A percentile compares a stretch with the other conserved stretches of the same genome.
phyloP scores from a whole-genome alignment of 2,329 filamentous ascomycete genomes.

The Leptographium wingfieldii region DNA sequence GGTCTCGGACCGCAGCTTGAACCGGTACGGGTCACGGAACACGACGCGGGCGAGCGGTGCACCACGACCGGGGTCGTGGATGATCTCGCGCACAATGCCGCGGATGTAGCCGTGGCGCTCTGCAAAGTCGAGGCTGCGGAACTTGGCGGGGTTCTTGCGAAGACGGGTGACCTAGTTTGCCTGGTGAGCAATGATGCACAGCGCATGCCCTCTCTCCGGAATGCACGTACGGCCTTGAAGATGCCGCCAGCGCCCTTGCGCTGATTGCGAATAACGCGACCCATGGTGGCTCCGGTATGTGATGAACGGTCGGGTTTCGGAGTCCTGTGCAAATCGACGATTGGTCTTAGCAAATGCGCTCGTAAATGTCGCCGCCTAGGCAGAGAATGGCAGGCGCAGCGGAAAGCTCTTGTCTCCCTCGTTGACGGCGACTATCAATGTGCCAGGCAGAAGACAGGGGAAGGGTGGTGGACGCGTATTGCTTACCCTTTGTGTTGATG shows the following conservation, averaged over 20 bases:
- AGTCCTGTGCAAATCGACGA: slow-evolving; percentile 5
- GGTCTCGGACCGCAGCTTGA: slow-evolving; percentile 95
- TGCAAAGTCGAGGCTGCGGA: slow-evolving; percentile 91
- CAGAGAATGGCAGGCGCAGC: neutral
- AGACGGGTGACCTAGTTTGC: slow-evolving; percentile 61
- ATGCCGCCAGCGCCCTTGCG: slow-evolving; percentile 47
- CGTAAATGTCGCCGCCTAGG: neutral
- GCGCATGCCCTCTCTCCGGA: neutral
- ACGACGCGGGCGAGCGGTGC: slow-evolving; percentile 92
- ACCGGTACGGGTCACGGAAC: slow-evolving; percentile 97
- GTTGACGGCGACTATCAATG: neutral
- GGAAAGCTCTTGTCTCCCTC: neutral
- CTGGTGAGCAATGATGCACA: neutral
- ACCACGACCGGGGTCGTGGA: slow-evolving; percentile 97
- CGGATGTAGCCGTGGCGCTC: slow-evolving; percentile 97
- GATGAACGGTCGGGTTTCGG: slow-evolving; percentile 1
- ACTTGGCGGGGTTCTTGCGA: slow-evolving; percentile 86
- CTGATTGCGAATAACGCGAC: slow-evolving; percentile 47
- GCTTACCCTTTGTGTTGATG: slow-evolving; percentile 12
- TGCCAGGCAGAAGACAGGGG: neutral
- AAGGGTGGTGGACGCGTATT: neutral
- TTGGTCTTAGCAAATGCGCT: neutral
- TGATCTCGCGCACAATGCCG: slow-evolving; percentile 96
- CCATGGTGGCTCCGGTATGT: slow-evolving; percentile 12
- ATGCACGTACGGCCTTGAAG: slow-evolving; percentile 28